phyloP scores from a whole-genome alignment of 2,329 filamentous ascomycete genomes.

The Leptographium lundbergii region DNA sequence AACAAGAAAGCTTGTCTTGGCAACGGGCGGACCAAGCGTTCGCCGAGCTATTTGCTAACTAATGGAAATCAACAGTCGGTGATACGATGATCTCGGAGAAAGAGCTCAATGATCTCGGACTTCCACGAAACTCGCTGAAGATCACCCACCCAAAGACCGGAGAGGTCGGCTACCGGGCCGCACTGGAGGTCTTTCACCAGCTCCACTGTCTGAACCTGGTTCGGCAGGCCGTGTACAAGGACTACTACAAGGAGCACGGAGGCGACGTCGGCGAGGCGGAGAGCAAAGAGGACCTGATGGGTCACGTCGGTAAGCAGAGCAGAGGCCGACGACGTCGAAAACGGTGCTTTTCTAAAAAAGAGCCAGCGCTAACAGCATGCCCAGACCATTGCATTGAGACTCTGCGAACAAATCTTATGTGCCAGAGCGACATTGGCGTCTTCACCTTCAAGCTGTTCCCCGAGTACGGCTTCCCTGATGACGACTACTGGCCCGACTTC shows the following conservation, averaged over 20 bases:
- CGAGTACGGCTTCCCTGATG: slow-evolving; percentile 25
- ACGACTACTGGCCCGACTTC: slow-evolving; percentile 42
- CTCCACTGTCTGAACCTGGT: slow-evolving; percentile 37
- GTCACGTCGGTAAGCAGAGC: slow-evolving; percentile 25
- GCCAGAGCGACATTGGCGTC: slow-evolving; percentile 40
- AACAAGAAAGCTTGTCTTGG: slow-evolving; percentile 2
- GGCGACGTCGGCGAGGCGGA: slow-evolving; percentile 31
- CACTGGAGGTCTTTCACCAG: slow-evolving; percentile 45
- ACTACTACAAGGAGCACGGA: slow-evolving; percentile 33
- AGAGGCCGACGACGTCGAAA: background rate
- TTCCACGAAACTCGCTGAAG: slow-evolving; percentile 40
- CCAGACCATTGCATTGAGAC: slow-evolving; percentile 42
- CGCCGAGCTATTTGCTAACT: background rate
- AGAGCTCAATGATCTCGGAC: slow-evolving; percentile 38
- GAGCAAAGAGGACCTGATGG: slow-evolving; percentile 26
- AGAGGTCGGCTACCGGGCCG: slow-evolving; percentile 45
- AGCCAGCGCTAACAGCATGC: slow-evolving; percentile 2
- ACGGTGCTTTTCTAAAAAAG: background rate
- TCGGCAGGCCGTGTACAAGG: slow-evolving; percentile 34
- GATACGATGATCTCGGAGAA: slow-evolving; percentile 45
- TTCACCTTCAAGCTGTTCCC: slow-evolving; percentile 39
- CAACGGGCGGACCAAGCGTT: background rate
- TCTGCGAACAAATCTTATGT: slow-evolving; percentile 39
- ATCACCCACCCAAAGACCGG: slow-evolving; percentile 43
- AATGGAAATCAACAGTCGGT: slow-evolving; percentile 29